phyloP scores from a whole-genome alignment of 2,329 filamentous ascomycete genomes.

The Pseudogymnoascus sp. region DNA sequence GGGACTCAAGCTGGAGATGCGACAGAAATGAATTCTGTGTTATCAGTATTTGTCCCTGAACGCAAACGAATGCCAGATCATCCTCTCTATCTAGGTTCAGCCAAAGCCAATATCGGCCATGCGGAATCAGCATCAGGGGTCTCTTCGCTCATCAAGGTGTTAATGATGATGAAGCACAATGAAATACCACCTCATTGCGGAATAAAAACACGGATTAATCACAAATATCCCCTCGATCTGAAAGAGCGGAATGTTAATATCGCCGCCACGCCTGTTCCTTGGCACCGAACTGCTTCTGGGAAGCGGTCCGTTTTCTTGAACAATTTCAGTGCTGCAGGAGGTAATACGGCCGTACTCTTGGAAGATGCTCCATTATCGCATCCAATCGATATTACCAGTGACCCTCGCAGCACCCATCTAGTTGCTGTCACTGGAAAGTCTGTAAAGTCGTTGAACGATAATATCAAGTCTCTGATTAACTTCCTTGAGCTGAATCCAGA shows the following conservation, averaged over 20 bases:
- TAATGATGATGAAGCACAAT: constrained; percentile 25
- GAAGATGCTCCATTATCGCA: constrained; percentile 16
- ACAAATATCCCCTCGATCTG: constrained; percentile 24
- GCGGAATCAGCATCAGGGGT: constrained; percentile 22
- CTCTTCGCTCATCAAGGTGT: constrained; percentile 23
- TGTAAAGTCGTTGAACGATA: constrained; percentile 21
- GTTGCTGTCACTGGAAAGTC: constrained; percentile 41
- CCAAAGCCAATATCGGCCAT: constrained; percentile 22
- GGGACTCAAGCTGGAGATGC: constrained; percentile 76
- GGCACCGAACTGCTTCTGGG: constrained; percentile 29
- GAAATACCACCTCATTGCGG: constrained; percentile 22
- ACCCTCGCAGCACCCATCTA: constrained; percentile 35
- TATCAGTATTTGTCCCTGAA: background rate
- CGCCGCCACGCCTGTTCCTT: constrained; percentile 17
- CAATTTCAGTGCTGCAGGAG: constrained; percentile 38
- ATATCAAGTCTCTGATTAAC: constrained; percentile 18
- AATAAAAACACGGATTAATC: constrained; percentile 28
- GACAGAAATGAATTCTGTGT: constrained; percentile 56
- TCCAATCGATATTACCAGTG: constrained; percentile 20
- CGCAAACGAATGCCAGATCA: constrained; percentile 42
- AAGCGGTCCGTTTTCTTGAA: constrained; percentile 37
- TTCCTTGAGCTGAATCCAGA: constrained; percentile 22
- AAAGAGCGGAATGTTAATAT: constrained; percentile 28
- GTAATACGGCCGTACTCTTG: constrained; percentile 20
- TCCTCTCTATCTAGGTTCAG: constrained; percentile 38